phyloP scores from a whole-genome alignment of 495 filamentous ascomycete species.

The Staphylotrichum longicolle region DNA sequence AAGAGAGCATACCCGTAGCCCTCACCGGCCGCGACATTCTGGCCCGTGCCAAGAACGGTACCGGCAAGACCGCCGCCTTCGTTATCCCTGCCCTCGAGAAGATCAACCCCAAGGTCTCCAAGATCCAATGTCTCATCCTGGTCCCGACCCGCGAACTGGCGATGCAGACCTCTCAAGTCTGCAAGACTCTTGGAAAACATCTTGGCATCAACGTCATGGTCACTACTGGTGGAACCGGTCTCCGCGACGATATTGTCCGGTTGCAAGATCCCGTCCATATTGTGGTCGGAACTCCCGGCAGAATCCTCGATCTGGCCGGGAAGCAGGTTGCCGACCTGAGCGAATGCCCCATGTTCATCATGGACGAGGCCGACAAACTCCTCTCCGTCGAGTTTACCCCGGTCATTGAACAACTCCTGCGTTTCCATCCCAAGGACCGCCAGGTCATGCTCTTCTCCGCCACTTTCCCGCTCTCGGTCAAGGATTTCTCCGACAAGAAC shows the following conservation, averaged over 20 bases:
- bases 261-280: slow-evolving; percentile 93
- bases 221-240: slow-evolving; percentile 88
- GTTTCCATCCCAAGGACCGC: slow-evolving; percentile 90
- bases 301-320: slow-evolving; percentile 91
- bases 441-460: slow-evolving; percentile 99
- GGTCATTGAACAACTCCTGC: slow-evolving; percentile 90
- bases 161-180: slow-evolving; percentile 98
- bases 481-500: slow-evolving; percentile 97
- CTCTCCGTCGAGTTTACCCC: slow-evolving; percentile 95
- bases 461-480: slow-evolving; percentile 93
- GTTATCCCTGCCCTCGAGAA: slow-evolving; percentile 93
- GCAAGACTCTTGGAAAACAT: slow-evolving; percentile 96
- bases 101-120: slow-evolving; percentile 92
- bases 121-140: slow-evolving; percentile 92
- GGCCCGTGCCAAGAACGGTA: slow-evolving; percentile 96
- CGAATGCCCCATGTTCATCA: slow-evolving; percentile 94
- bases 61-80: slow-evolving; percentile 96
- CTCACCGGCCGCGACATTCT: slow-evolving; percentile 93
- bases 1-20: slow-evolving; percentile 96
- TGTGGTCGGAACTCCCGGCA: slow-evolving; percentile 92
- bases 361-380: slow-evolving; percentile 98
- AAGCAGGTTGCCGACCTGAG: slow-evolving; percentile 96
- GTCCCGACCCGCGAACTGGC: slow-evolving; percentile 96
- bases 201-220: slow-evolving; percentile 99
- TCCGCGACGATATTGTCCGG: slow-evolving; percentile 96